Base-by-base conservation (phyloP, 208 protist genomes). In the Trypanosomatidae sp. region DNA sequence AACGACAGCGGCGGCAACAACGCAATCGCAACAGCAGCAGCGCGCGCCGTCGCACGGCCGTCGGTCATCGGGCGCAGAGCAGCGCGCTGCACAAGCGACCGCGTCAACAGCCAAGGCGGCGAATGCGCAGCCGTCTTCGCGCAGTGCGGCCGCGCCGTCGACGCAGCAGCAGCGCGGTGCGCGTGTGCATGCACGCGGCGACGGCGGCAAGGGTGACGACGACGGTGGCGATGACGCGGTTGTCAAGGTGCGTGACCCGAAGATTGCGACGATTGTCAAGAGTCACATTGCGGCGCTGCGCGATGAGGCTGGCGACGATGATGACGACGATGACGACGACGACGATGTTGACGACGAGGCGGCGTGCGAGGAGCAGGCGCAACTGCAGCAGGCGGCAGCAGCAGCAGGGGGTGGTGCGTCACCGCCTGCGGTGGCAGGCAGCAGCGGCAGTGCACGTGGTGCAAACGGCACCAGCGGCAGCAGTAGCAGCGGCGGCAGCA, bases 241-340 rank as follows among this genome's bases (percentile, higher is more conserved):
- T 16, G 54, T 59, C 20, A 54, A 49, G 27, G 83, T 92, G 30
- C 62, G 72, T 54, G 83, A 92, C 49, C 83, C 83, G 6, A 92
- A 92, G 64, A 88, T 92, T 25, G 78, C 75, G 15, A 92, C 75
- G 6, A 92, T 92, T 55, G 72, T 92, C 19, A 69, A 85, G 40
- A 83, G 77, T 33, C 83, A 92, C 71, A 74, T 92, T 33, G 66
- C 56, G 7, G 83, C 75, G 8, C 61, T 92, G 20, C 74, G 81
- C 22, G 49, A 61, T 4, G 47, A 47, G 25, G 62, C 63, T 24
- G 65, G 71, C 43, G 71, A 87, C 15, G 66, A 67, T 13, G 76
- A 82, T 13, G 72, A 79, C 21, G 74, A 78, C 6, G 64, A 78
- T 13, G 61, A 70, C 15, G 58, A 64, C 6, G 72, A 77, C 10